Evolutionary conservation across 1,284 basidiomycete species (phyloP), one percentile per base, ranked within the genome.

Genomic region (Ustilago cynodontis): DNA sequence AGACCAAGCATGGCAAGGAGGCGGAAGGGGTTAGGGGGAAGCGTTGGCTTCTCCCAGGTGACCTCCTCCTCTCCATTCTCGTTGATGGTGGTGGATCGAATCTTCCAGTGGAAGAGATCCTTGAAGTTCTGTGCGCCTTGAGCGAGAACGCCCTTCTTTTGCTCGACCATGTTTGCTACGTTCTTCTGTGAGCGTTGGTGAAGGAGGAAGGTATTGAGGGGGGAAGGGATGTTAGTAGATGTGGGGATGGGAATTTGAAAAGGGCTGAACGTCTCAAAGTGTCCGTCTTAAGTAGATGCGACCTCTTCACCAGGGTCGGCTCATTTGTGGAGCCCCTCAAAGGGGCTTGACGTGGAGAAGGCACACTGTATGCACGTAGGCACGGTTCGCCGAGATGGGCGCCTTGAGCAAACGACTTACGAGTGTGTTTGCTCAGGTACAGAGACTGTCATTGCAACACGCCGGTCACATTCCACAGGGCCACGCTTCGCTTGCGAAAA

Each of bases 61-160:
- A 75, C 64, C 28, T 67, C 37, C 26, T 77, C 74, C 24, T 71
- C 64, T 20, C 78, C 78, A 54, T 78, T 33, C 35, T 79, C 65
- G 51, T 79, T 52, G 59, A 79, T 51, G 51, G 65, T 69, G 53
- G 57, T 60, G 49, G 41, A 28, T 16, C 76, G 67, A 1, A 66
- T 54, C 59, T 66, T 66, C 71, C 71, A 78, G 58, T 68, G 71
- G 64, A 77, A 72, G 50, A 77, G 65, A 37, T 77, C 74, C 54
- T 68, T 72, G 58, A 77, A 71, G 65, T 68, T 71, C n/a, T 71
- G 63, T 7, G 54, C 61, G 54, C 61, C 73, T 37, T 68, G 60
- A 28, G 59, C 68, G 55, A 76, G 53, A 35, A 76, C 35, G 20
- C 73, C 60, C 20, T 76, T 68, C 37, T 59, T 63, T 26, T 54